Evolutionary conservation across 192 early-diverging fungal genomes (phyloP), one percentile per base, ranked within the genome.

Genomic region (Coemansia pectinata): DNA sequence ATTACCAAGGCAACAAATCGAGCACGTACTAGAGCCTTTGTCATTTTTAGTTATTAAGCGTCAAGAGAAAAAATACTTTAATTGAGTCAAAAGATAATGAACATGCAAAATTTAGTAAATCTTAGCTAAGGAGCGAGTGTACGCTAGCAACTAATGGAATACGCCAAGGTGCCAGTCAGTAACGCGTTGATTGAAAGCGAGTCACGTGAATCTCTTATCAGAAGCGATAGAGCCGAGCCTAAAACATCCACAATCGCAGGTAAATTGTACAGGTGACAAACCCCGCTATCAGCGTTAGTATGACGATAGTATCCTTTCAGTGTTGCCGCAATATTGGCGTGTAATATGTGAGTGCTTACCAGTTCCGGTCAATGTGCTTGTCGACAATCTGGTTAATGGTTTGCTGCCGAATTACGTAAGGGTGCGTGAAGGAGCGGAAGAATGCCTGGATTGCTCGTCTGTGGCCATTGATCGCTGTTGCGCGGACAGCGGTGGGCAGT

Each of bases 401-500:
- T 38, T 82, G 63, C 29, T 82, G 79, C 4, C 79, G 74, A 47
- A 77, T 71, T 11, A 64, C 68, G 21, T 69, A 82, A 5, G 79
- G 79, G 40, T 82, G 79, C n/a, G 34, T 41, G 57, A 66, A 62
- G 15, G 79, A n/a, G 36, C 71, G 70, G 47, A 76, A 74, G 27
- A 73, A 74, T 31, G 66, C 72, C 27, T 82, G 70, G 0, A 64
- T 44, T 21, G 74, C 68, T 17, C 59, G 58, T 5, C 77, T 59
- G 23, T 85, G 71, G 1, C 93, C 96, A 69, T 92, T 86, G 36
- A 96, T 87, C 4, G 94, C 94, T 2, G 95, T 95, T 23, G 87
- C 78, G 29, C 96, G 81, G 0, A 96, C 93, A 2, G 96, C 79
- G 15, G 88, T 85, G 1, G 93, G 92, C 14, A 99, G 81, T 0